Evolutionary conservation across 2,329 filamentous ascomycete genomes (phyloP).

Genomic region (Colletotrichum sp.): DNA sequence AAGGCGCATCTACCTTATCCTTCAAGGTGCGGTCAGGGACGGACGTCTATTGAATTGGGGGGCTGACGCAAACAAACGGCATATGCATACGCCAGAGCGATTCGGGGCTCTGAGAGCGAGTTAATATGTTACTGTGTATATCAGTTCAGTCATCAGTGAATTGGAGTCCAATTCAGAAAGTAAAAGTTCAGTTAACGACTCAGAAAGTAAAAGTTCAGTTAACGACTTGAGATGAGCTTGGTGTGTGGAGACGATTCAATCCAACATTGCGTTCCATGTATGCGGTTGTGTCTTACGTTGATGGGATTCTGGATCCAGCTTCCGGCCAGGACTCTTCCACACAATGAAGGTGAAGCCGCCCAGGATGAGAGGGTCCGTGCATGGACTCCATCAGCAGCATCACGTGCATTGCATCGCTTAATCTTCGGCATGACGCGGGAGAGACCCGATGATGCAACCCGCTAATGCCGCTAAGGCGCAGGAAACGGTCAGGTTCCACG

Average conservation of each 20-base stretch:
- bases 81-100: not conserved
- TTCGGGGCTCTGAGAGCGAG: not conserved
- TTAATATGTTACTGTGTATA: constrained; percentile 12
- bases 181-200: not conserved
- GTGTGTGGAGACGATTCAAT: not conserved
- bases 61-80: not conserved
- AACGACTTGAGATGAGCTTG: not conserved
- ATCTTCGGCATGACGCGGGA: constrained; percentile 32
- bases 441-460: constrained; percentile 6
- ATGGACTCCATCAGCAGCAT: constrained; percentile 3
- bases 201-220: not conserved
- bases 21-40: constrained; percentile 17
- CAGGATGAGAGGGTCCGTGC: not conserved
- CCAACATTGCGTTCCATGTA: not conserved
- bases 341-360: not conserved
- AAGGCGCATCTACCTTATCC: constrained; percentile 18
- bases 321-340: not conserved
- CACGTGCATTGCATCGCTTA: constrained; percentile 32
- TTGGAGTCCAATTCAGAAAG: not conserved
- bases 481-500: constrained; percentile 28
- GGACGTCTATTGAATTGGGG: constrained; percentile 1
- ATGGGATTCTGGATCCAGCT: not conserved
- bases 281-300: not conserved
- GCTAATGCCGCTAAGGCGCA: constrained; percentile 25
- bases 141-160: not conserved